These are phyloP conservation scores for Stephania cephalantha DNA, from an alignment of 164 flowering plant genomes.

Conservation along the genomic window DNA sequence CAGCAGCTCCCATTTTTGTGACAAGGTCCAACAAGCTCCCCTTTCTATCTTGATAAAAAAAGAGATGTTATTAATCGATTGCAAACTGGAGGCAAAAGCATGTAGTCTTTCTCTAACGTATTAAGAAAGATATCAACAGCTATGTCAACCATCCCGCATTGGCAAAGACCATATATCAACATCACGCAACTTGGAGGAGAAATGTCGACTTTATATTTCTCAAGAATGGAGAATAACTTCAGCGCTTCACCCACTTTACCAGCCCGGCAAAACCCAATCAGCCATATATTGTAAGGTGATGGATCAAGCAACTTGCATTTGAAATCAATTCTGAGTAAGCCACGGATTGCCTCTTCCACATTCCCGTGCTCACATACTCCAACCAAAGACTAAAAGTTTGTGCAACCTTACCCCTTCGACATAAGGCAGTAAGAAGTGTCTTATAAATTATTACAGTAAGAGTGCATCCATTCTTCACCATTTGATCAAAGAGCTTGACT, in stretches of 20 bases:
- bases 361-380: conserved; percentile 42
- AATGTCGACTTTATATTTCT: conserved; percentile 32
- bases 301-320: conserved; percentile 32
- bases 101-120: conserved; percentile 45
- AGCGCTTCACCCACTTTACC: conserved; percentile 48
- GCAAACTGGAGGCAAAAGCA: conserved; percentile 40
- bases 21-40: conserved; percentile 32
- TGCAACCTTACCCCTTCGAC: conserved; percentile 39
- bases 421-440: conserved; percentile 53
- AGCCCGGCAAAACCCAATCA: conserved; percentile 58
- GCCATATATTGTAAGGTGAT: conserved; percentile 56
- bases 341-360: conserved; percentile 39
- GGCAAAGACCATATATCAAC: conserved; percentile 50
- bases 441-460: conserved; percentile 39
- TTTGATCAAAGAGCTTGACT: conserved; percentile 36
- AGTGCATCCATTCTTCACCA: conserved; percentile 38
- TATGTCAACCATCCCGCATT: conserved; percentile 29
- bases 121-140: conserved; percentile 59
- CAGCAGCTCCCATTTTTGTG: conserved; percentile 39
- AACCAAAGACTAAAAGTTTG: conserved; percentile 60
- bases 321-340: conserved; percentile 49
- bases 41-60: conserved; percentile 23
- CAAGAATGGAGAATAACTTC: conserved; percentile 46
- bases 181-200: conserved; percentile 57
- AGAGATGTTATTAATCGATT: conserved; percentile 43